Conservation (phyloP, 164 flowering plant species). For the Nymphaea colorata region DNA sequence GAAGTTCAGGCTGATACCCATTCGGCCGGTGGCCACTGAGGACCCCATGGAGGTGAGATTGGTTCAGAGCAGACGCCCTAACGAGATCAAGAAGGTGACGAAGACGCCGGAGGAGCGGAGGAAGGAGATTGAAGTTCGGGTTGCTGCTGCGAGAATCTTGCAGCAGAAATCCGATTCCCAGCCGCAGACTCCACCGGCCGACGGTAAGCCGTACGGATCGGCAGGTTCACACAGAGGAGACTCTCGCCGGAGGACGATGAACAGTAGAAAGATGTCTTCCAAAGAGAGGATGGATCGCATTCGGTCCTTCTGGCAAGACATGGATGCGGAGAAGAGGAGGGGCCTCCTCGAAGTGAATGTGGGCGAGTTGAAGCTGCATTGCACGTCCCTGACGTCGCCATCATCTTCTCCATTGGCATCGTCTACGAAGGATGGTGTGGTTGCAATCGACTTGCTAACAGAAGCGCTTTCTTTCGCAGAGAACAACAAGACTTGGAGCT, state of each 20-base stretch:
- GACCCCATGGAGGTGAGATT: constrained; percentile 84
- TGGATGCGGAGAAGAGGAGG: constrained; percentile 47
- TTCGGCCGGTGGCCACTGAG: constrained; percentile 49
- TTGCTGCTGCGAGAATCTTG: constrained; percentile 88
- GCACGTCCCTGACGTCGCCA: constrained; percentile 14
- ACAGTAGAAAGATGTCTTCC: constrained; percentile 33
- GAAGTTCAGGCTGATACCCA: constrained; percentile 74
- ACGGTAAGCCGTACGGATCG: constrained; percentile 16
- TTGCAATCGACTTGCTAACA: constrained; percentile 35
- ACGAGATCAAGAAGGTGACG: constrained; percentile 93
- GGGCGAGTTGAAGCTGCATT: constrained; percentile 43
- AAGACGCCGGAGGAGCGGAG: constrained; percentile 88
- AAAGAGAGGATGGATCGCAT: constrained; percentile 65
- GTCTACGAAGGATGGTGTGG: constrained; percentile 31
- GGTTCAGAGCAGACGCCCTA: constrained; percentile 58
- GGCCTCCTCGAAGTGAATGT: constrained; percentile 47
- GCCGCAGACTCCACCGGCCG: constrained; percentile 19
- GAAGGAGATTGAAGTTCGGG: constrained; percentile 96
- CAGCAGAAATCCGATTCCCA: constrained; percentile 65
- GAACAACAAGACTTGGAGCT: constrained; percentile 55
- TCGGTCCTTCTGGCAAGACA: constrained; percentile 59
- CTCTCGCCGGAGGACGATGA: constrained; percentile 49
- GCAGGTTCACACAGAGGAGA: constrained; percentile 19
- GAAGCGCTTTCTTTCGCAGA: constrained; percentile 69
- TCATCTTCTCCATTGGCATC: neutral